A percentile compares a stretch with the other conserved stretches of the same genome.
phyloP scores from a whole-genome alignment of 2,329 filamentous ascomycete genomes.

The Penicillium oxalicum region DNA sequence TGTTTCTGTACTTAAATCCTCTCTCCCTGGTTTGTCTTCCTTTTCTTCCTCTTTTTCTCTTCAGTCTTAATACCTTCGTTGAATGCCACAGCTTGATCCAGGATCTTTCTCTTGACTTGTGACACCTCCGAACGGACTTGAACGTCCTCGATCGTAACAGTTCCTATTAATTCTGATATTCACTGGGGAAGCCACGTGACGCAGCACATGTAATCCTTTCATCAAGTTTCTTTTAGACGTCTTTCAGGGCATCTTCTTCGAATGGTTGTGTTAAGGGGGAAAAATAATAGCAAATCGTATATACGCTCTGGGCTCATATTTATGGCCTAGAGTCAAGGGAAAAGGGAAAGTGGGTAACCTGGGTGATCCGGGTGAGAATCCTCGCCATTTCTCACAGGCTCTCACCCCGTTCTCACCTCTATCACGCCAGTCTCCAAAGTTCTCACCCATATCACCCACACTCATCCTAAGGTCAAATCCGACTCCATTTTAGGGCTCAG shows the following conservation, averaged over 20 bases:
- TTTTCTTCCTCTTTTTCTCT: background rate
- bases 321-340: background rate
- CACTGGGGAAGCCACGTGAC: conserved; percentile 8
- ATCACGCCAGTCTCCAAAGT: background rate
- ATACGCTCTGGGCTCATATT: background rate
- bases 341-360: background rate
- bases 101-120: too few species aligned
- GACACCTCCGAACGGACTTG: too few species aligned
- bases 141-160: too few species aligned
- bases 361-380: background rate
- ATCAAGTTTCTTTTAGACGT: conserved; percentile 5
- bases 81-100: too few species aligned
- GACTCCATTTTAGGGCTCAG: background rate
- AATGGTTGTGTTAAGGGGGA: background rate
- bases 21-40: background rate
- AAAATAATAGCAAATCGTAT: background rate
- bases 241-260: background rate
- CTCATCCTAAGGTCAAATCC: background rate
- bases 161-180: conserved; percentile 5
- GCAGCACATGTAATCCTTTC: conserved; percentile 7
- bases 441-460: background rate
- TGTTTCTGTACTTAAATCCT: background rate
- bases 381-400: background rate
- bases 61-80: too few species aligned
- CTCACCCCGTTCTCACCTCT: background rate